These are phyloP conservation scores for Chlorophyllum brunneum DNA, from an alignment of 768 basidiomycete genomes.

Conservation along the genomic window DNA sequence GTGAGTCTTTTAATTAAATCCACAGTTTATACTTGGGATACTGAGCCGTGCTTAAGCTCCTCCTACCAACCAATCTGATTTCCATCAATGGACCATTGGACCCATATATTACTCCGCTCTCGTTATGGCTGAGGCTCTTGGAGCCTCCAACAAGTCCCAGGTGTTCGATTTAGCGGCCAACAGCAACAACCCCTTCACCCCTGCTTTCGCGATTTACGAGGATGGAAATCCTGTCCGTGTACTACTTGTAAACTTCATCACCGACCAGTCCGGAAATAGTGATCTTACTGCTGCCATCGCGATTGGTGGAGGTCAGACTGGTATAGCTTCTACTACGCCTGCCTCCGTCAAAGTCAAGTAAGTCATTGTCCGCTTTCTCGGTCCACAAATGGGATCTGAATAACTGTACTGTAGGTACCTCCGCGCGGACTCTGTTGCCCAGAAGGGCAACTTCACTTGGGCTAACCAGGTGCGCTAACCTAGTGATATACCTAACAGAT, in stretches of 20 bases:
- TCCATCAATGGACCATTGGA: conserved; percentile 72
- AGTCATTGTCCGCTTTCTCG: conserved; percentile 16
- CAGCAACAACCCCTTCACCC: conserved; percentile 48
- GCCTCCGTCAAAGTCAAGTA: conserved; percentile 55
- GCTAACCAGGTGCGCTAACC: conserved; percentile 45
- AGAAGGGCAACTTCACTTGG: conserved; percentile 60
- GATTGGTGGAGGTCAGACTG: conserved; percentile 38
- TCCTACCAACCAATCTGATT: conserved; percentile 53
- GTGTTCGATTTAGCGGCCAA: conserved; percentile 62
- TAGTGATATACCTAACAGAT: neutral
- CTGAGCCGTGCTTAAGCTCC: conserved; percentile 31
- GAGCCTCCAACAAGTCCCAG: conserved; percentile 54
- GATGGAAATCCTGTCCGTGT: conserved; percentile 55
- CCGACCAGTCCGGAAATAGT: conserved; percentile 54
- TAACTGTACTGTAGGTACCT: conserved; percentile 50
- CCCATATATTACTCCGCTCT: conserved; percentile 75
- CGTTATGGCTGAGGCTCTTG: conserved; percentile 65
- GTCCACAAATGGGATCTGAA: neutral
- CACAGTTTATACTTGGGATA: neutral
- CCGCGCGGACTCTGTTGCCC: conserved; percentile 40
- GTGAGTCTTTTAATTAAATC: conserved; percentile 30
- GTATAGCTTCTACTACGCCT: conserved; percentile 35
- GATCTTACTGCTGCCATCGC: conserved; percentile 50
- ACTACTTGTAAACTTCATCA: conserved; percentile 69
- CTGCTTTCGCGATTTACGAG: conserved; percentile 74